A percentile compares a stretch with the other conserved stretches of the same genome.
Conservation (phyloP, 257 asterid species). For the Scutellaria galericulata region DNA sequence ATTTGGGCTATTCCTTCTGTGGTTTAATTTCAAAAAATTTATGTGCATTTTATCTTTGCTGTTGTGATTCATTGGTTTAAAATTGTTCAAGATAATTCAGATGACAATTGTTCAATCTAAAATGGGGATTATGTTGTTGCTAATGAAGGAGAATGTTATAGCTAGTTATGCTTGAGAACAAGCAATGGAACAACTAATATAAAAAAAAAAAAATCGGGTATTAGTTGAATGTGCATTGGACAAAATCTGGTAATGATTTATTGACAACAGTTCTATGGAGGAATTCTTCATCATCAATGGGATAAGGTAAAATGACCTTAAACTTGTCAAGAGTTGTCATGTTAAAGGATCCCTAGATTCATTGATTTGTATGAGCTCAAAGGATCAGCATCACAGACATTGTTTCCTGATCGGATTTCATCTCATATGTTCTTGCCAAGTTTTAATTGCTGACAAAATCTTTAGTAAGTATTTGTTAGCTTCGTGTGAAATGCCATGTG, state of each 20-base stretch:
- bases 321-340: not conserved
- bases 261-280: not conserved
- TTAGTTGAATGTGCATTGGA: constrained; percentile 14
- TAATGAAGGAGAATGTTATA: not conserved
- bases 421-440: not conserved
- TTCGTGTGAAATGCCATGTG: not conserved
- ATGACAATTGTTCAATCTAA: constrained; percentile 11
- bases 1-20: not conserved
- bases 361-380: not conserved
- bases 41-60: not conserved
- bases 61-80: constrained; percentile 2
- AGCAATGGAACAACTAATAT: not conserved
- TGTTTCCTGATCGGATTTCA: constrained; percentile 11
- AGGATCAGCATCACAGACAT: not conserved
- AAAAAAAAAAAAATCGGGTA: not conserved
- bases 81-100: not conserved
- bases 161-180: constrained; percentile 16
- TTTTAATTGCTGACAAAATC: not conserved
- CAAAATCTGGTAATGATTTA: not conserved
- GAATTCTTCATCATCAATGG: too few species aligned
- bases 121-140: not conserved
- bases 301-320: not conserved
- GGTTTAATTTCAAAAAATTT: not conserved
- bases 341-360: not conserved
- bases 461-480: not conserved